Evolutionary conservation across 176 grass and related monocot species (phyloP), one percentile per base, ranked within the genome.

Genomic region (Guadua angustifolia): DNA sequence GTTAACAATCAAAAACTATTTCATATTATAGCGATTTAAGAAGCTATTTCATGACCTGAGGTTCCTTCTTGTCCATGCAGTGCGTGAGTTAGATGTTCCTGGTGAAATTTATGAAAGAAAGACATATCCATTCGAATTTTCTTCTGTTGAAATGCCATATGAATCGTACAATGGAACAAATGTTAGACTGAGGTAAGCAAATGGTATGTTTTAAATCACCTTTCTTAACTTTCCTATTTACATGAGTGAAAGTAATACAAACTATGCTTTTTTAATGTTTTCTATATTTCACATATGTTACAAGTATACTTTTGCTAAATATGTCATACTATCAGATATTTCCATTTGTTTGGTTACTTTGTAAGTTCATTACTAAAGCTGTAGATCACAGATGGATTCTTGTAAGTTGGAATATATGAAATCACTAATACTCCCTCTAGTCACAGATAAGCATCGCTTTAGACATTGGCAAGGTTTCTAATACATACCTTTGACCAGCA

Each of bases 81-180:
- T 97, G 65, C 89, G 91, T 79, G 94, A 97, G 50, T 81, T 97
- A 83, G 91, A 97, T 84, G 83, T 97, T 84, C 91, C 94, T 72
- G 91, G 94, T 82, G 94, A 97, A 73, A 97, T 97, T 18, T 97
- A 94, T 87, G 91, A 97, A 88, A 92, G 82, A 64, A 97, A 97
- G 73, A 80, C 82, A 25, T 97, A 86, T 73, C 91, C 94, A 50
- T 97, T 94, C 71, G 94, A 97, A 61, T 97, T 97, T 82, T 97
- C 91, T 14, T 81, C 85, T 68, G 91, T 97, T 88, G 91, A 97
- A 93, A 97, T 97, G 94, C 94, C 91, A 40, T 90, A 97, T 68
- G 94, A 97, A 26, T 94, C 94, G 52, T 97, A 97, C 69, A 97
- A 94, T 61, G 94, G 94, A 50, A 90, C 92, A 52, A 97, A 97